Evolutionary conservation across 805 yeast species (phyloP).

Genomic region (Barnettozyma populi): DNA sequence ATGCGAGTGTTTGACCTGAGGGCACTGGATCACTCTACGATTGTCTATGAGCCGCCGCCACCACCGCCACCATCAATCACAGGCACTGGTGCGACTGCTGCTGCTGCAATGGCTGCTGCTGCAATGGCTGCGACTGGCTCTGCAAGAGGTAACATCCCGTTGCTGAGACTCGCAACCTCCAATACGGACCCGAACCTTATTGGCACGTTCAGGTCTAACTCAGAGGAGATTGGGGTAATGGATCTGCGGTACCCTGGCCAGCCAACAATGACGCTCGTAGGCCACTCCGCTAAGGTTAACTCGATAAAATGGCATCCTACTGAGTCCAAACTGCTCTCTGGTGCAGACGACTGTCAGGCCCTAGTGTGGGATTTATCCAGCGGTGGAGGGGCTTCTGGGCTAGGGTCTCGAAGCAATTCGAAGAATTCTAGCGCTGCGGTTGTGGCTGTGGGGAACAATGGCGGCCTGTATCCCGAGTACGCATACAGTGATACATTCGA

Average conservation of each 20-base stretch:
- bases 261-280: conserved; percentile 66
- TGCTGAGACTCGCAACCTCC: conserved; percentile 72
- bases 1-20: conserved; percentile 89
- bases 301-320: conserved; percentile 82
- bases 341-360: conserved; percentile 73
- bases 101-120: not conserved
- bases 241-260: conserved; percentile 87
- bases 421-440: conserved; percentile 1
- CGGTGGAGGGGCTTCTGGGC: not conserved
- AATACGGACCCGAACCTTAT: conserved; percentile 76
- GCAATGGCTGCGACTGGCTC: not conserved
- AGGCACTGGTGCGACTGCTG: not conserved
- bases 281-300: conserved; percentile 65
- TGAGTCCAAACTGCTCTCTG: conserved; percentile 52
- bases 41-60: conserved; percentile 92
- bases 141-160: conserved; percentile 29
- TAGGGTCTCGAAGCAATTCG: not conserved
- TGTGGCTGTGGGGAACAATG: not conserved
- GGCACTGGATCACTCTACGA: conserved; percentile 87
- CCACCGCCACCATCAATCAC: conserved; percentile 25
- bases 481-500: conserved; percentile 64
- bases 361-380: conserved; percentile 54
- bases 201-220: conserved; percentile 75
- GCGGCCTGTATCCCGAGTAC: conserved; percentile 28
- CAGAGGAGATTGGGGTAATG: conserved; percentile 58